Evolutionary conservation across 2,329 filamentous ascomycete species (phyloP), one percentile per base, ranked within the genome.

Genomic region (Hirsutella thompsonii): DNA sequence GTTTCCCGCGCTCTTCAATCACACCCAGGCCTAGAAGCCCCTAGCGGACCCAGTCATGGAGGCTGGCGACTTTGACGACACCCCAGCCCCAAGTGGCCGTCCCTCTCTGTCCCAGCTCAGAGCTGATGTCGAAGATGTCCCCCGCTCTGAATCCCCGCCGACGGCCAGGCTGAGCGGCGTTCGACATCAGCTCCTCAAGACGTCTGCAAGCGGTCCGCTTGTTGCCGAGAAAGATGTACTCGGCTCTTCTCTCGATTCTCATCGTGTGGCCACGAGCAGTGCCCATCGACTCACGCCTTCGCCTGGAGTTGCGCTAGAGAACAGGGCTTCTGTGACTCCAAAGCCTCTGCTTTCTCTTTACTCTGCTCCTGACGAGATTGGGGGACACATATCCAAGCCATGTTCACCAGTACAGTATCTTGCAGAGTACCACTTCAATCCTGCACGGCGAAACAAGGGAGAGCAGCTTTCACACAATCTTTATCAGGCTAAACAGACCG

Each of bases 81-180:
- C 58, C 18, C 58, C 60, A 16, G 47, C 52, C n/a, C 53, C 55
- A 8, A 62, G 58, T 37, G 42, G 44, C 21, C 55, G 52, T 14
- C 42, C 52, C 14, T 60, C 56, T 8, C 37, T 58, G 8, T 48
- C 53, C 1, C 36, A 47, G 11, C 37, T 51, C 20, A 46, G 49
- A 16, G 19, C 39, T 3, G 45, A 51, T 9, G 42, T 45, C 8
- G 39, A 42, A 11, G 41, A 38, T 8, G 36, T 39, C 13, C 34
- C 38, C 20, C 36, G 26, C 16, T 21, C 28, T 1, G 43, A 38
- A 38, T 20, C 41, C 14, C 14, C 43, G 2, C 45, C 48, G 8
- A 10, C 39, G 14, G 41, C 20, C 13, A 49, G 41, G 16, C 38
- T 39, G 8, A 34, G 38, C 4, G 40, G 33, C 9, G 40, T 45